A percentile compares a stretch with the other conserved stretches of the same genome.
phyloP scores from a whole-genome alignment of 257 asterid genomes.

The Primulina tabacum region DNA sequence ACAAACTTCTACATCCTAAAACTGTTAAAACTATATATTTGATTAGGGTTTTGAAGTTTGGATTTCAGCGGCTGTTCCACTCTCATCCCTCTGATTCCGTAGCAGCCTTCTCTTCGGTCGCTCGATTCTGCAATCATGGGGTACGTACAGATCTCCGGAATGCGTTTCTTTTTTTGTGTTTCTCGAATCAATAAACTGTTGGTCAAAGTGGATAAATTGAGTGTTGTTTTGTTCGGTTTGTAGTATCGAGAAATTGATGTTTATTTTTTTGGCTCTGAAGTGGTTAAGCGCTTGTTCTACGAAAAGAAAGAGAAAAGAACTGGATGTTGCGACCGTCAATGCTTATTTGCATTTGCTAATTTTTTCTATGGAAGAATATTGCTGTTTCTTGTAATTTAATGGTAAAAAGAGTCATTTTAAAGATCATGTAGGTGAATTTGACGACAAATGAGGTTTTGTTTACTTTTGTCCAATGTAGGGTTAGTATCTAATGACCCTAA shows the following conservation, averaged over 20 bases:
- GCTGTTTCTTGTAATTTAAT: background rate
- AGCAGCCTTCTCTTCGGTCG: conserved; percentile 9
- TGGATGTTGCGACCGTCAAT: background rate
- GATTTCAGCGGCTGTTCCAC: conserved; percentile 12
- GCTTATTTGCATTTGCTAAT: background rate
- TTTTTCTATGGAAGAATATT: background rate
- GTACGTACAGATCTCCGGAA: conserved; percentile 23
- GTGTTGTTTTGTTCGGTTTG: background rate
- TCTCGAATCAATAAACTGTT: background rate
- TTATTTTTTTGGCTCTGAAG: background rate
- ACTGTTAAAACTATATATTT: too few species aligned
- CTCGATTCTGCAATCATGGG: conserved; percentile 45
- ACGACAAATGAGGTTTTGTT: background rate
- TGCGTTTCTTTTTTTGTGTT: background rate
- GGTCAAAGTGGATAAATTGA: background rate
- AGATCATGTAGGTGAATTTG: background rate
- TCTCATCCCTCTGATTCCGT: conserved; percentile 19
- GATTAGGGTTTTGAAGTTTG: background rate
- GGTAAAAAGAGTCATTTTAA: background rate
- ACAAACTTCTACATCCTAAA: too few species aligned
- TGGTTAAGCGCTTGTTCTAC: background rate
- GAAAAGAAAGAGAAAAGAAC: background rate
- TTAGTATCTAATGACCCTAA: background rate
- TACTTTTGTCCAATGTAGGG: background rate
- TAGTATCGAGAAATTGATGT: background rate